Conservation (phyloP, 805 yeast species). For the Trichomonascus vanleenenianus region DNA sequence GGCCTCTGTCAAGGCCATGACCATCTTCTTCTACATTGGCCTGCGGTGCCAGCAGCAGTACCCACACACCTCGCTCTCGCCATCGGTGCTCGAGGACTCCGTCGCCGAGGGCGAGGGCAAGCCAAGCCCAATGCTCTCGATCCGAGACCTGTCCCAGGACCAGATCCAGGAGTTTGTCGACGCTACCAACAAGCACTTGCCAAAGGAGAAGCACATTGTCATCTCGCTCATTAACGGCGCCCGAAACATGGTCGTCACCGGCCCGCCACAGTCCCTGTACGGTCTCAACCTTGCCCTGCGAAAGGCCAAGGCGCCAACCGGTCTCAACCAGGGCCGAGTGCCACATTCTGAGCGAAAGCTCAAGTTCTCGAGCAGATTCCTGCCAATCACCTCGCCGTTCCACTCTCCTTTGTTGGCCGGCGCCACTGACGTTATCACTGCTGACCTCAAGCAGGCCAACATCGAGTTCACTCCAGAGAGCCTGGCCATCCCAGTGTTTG, state of each 20-base stretch:
- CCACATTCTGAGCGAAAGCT: conserved; percentile 92
- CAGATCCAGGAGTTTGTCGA: conserved; percentile 76
- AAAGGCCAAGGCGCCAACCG: conserved; percentile 90
- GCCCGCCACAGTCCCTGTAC: conserved; percentile 96
- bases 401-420: conserved; percentile 78
- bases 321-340: conserved; percentile 89
- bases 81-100: conserved; percentile 85
- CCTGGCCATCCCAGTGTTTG: conserved; percentile 80
- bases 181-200: conserved; percentile 88
- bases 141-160: conserved; percentile 74
- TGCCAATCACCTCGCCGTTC: conserved; percentile 95
- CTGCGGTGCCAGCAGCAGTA: conserved; percentile 82
- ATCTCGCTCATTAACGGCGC: conserved; percentile 94
- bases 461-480: conserved; percentile 48
- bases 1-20: conserved; percentile 68
- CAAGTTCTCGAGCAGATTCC: conserved; percentile 85
- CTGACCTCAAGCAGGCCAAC: conserved; percentile 54
- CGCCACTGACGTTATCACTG: conserved; percentile 58
- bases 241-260: conserved; percentile 88
- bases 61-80: conserved; percentile 92
- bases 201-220: conserved; percentile 81
- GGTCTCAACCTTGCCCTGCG: conserved; percentile 90
- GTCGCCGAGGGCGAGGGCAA: conserved; percentile 90
- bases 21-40: conserved; percentile 87
- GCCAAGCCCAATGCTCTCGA: conserved; percentile 96